Evolutionary conservation across 306 rosid genomes (phyloP).

Genomic region (Benincasa hispida): DNA sequence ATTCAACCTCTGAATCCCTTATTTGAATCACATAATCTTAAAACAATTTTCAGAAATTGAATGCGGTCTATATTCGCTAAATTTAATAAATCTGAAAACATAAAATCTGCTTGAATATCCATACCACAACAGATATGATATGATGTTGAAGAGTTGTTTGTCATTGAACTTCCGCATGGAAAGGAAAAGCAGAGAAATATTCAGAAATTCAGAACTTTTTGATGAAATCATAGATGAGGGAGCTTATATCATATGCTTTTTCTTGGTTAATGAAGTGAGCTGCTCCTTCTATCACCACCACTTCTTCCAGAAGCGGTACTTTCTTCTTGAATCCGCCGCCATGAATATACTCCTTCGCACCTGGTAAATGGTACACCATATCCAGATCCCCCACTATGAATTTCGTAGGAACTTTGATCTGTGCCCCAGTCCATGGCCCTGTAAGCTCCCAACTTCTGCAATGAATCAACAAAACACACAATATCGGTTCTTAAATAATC

Average conservation of each 20-base stretch:
- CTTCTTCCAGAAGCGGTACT: not conserved
- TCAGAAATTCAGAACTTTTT: not conserved
- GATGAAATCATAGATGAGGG: not conserved
- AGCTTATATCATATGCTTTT: not conserved
- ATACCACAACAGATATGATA: too few species aligned
- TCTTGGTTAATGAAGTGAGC: slow-evolving; percentile 5
- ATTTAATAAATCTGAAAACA: too few species aligned
- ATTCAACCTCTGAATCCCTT: too few species aligned
- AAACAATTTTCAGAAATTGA: too few species aligned
- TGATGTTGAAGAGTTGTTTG: too few species aligned
- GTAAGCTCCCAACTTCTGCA: slow-evolving; percentile 3
- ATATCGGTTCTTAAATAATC: not conserved
- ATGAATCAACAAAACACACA: not conserved
- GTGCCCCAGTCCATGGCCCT: not conserved
- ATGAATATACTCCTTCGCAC: not conserved
- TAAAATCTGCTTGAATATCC: too few species aligned
- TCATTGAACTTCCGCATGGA: not conserved
- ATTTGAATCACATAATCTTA: too few species aligned
- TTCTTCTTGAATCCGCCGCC: not conserved
- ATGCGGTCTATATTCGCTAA: too few species aligned
- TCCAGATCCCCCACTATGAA: slow-evolving; percentile 2
- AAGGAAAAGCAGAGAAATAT: not conserved
- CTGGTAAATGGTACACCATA: not conserved
- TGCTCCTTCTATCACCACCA: not conserved
- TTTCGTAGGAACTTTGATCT: not conserved